Percentiles rank a stretch among this genome's conserved stretches.
These are phyloP conservation scores for Apophysomyces variabilis DNA, from an alignment of 371 early-diverging fungal genomes.

Conservation along the genomic window DNA sequence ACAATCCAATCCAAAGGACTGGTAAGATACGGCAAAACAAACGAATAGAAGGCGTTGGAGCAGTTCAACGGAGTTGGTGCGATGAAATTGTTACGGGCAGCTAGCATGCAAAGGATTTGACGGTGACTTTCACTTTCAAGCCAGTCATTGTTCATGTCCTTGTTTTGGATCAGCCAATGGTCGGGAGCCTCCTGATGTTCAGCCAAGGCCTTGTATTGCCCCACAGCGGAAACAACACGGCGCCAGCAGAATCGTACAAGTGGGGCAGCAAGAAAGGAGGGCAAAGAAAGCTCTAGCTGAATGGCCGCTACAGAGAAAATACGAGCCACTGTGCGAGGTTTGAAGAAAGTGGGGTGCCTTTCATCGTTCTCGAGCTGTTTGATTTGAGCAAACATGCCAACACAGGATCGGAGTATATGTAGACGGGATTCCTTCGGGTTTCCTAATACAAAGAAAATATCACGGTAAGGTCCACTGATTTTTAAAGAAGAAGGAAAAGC, in stretches of 20 bases:
- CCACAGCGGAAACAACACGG: neutral
- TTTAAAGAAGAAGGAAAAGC: neutral
- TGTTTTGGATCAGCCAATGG: neutral
- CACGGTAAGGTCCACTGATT: constrained; percentile 3
- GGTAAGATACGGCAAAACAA: constrained; percentile 40
- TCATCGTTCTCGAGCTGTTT: constrained; percentile 18
- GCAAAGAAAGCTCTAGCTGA: constrained; percentile 38
- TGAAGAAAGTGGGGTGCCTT: constrained; percentile 19
- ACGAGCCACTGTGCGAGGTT: constrained; percentile 34
- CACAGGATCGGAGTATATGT: constrained; percentile 41
- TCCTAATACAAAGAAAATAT: constrained; percentile 20
- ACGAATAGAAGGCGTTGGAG: constrained; percentile 35
- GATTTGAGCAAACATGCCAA: constrained; percentile 37
- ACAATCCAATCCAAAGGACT: constrained; percentile 38
- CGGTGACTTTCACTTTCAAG: neutral
- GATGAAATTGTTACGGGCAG: constrained; percentile 7
- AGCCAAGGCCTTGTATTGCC: neutral
- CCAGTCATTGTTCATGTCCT: constrained; percentile 2
- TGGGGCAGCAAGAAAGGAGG: constrained; percentile 12
- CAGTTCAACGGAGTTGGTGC: constrained; percentile 15
- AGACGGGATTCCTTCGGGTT: constrained; percentile 34
- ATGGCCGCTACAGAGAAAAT: constrained; percentile 39
- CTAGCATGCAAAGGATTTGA: constrained; percentile 18
- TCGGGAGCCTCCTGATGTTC: neutral
- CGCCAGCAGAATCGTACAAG: constrained; percentile 8